Percentiles rank a stretch among this genome's conserved stretches.
phyloP scores from a whole-genome alignment of 2,329 filamentous ascomycete genomes.

The Nemania serpens region DNA sequence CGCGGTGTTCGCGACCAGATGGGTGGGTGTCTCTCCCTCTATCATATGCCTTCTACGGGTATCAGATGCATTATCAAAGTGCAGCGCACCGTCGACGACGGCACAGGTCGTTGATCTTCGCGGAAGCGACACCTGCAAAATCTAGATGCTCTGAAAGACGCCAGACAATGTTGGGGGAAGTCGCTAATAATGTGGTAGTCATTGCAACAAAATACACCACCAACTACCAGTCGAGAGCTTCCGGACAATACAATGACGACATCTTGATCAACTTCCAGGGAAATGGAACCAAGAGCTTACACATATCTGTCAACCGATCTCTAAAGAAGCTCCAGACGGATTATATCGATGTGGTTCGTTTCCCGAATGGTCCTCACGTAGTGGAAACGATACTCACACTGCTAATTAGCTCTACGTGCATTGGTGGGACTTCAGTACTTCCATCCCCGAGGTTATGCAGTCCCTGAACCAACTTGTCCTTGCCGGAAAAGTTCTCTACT shows the following conservation, averaged over 20 bases:
- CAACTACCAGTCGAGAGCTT: slow-evolving; percentile 50
- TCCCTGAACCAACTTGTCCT: slow-evolving; percentile 64
- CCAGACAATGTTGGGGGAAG: no score
- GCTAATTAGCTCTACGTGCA: slow-evolving; percentile 59
- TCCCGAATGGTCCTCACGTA: background rate
- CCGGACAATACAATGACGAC: slow-evolving; percentile 42
- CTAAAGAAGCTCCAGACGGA: slow-evolving; percentile 66
- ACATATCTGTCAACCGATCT: slow-evolving; percentile 59
- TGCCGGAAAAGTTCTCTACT: slow-evolving; percentile 67
- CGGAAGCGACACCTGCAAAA: no score
- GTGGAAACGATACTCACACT: slow-evolving; percentile 20
- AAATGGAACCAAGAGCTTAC: slow-evolving; percentile 66
- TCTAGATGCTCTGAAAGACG: no score
- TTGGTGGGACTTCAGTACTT: slow-evolving; percentile 71
- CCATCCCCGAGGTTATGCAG: slow-evolving; percentile 71
- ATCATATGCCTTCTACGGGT: background rate
- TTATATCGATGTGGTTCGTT: slow-evolving; percentile 67
- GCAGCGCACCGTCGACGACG: background rate
- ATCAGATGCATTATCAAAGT: background rate
- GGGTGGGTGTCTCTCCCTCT: slow-evolving; percentile 44
- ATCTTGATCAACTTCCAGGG: slow-evolving; percentile 60
- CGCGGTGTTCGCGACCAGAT: slow-evolving; percentile 69
- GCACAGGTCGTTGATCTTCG: no score
- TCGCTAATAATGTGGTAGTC: slow-evolving; percentile 46
- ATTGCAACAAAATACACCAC: slow-evolving; percentile 72